Percentiles rank a stretch among this genome's conserved stretches.
Conservation (phyloP, 148 eudicot genomes). For the Linanthus parryae region DNA sequence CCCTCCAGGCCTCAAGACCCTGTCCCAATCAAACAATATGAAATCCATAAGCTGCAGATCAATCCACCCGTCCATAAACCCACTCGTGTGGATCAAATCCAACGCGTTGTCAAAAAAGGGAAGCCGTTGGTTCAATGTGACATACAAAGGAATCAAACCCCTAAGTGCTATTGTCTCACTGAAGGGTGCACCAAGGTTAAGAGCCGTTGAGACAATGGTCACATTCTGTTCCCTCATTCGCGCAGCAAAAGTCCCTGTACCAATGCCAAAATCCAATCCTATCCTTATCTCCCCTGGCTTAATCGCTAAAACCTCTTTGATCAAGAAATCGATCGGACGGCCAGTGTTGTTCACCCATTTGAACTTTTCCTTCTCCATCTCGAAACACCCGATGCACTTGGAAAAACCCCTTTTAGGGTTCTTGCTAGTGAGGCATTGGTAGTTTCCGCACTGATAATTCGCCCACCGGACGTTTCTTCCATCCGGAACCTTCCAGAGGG, state of each 20-base stretch:
- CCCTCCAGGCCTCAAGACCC: slow-evolving; percentile 90
- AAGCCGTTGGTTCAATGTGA: slow-evolving; percentile 74
- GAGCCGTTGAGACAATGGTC: slow-evolving; percentile 73
- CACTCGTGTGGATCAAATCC: slow-evolving; percentile 82
- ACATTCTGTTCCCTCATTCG: slow-evolving; percentile 84
- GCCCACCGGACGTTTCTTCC: slow-evolving; percentile 84
- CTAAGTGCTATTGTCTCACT: slow-evolving; percentile 85
- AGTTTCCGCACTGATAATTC: slow-evolving; percentile 69
- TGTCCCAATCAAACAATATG: slow-evolving; percentile 86
- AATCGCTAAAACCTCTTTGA: slow-evolving; percentile 56
- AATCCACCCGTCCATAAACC: slow-evolving; percentile 92
- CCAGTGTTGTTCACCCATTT: slow-evolving; percentile 65
- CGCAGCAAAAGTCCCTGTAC: slow-evolving; percentile 90
- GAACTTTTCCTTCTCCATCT: slow-evolving; percentile 80
- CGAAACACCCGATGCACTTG: slow-evolving; percentile 78
- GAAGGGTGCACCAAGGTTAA: slow-evolving; percentile 92
- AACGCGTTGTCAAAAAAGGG: slow-evolving; percentile 92
- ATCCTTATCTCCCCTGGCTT: slow-evolving; percentile 85
- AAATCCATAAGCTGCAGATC: slow-evolving; percentile 78
- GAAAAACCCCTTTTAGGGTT: slow-evolving; percentile 70
- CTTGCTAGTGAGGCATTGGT: slow-evolving; percentile 69
- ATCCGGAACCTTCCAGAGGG: slow-evolving; percentile 83
- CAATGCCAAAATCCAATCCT: slow-evolving; percentile 84
- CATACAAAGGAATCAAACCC: slow-evolving; percentile 71
- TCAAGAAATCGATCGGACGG: slow-evolving; percentile 46